Evolutionary conservation across 1,284 basidiomycete species (phyloP), one percentile per base, ranked within the genome.

Genomic region (Thecaphora frezii): DNA sequence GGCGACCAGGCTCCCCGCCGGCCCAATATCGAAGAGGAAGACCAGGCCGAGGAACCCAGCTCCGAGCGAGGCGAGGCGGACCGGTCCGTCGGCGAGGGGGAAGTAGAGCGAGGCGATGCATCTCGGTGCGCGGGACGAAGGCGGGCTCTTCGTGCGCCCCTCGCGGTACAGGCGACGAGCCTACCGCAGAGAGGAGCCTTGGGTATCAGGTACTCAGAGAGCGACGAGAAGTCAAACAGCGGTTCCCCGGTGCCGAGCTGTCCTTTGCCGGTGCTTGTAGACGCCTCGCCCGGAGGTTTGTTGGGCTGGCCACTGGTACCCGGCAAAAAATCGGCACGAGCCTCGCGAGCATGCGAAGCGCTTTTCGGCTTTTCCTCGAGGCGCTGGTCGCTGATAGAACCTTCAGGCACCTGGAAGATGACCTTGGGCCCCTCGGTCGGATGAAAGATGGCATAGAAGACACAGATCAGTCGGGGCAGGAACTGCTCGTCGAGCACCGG

Each of bases 141-240:
- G 28, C 28, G 33, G 10, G 33, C 12, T 21, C 22, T 41, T n/a
- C 22, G 19, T 5, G 22, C 5, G 33, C 63, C 51, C 36, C 64
- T 52, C 14, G 65, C 65, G 16, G 58, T 67, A 19, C 81, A 80
- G 3, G 82, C 91, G 39, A 97, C 89, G 16, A 99, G 85, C 60
- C 91, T 85, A 10, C 92, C 92, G 66, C 92, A 96, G 9, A 97
- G 82, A 1, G 88, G 84, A 55, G 87, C 87, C 38, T 87, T 89
- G 2, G 94, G 94, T 48, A 98, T 96, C 44, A 97, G 87, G 82
- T 92, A 97, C 80, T 91, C 93, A 18, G 90, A 90, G 50, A 98
- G 88, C 59, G 91, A 87, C 44, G 88, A 86, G 71, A 97, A 97
- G 77, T 92, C 88, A 80, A 98, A 90, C n/a, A 96, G 83, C 10